Conservation (phyloP, 1,284 basidiomycete species). For the Ganoderma resinaceum region DNA sequence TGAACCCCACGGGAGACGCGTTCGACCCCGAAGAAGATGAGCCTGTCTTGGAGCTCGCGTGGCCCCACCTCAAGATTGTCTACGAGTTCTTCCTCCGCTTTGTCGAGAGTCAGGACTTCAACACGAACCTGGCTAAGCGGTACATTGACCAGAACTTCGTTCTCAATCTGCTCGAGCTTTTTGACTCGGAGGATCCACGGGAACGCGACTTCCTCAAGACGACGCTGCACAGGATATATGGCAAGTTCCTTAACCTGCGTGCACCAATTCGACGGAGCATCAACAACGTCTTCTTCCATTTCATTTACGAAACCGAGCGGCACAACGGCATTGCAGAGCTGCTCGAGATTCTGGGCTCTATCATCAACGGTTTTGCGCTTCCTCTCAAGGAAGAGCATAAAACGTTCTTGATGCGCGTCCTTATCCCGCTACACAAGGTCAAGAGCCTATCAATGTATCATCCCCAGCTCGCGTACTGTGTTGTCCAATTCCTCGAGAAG, state of each 20-base stretch:
- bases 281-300: conserved; percentile 99
- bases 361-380: conserved; percentile 99
- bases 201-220: conserved; percentile 99
- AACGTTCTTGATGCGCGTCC: conserved; percentile 95
- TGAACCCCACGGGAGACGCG: conserved; percentile 97
- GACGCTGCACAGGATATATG: conserved; percentile 98
- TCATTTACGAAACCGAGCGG: conserved; percentile 98
- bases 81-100: conserved; percentile 99
- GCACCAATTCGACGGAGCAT: conserved; percentile 99
- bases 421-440: conserved; percentile 97
- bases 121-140: conserved; percentile 97
- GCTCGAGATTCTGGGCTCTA: conserved; percentile 97
- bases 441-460: conserved; percentile 97
- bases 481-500: conserved; percentile 99
- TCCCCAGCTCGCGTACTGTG: conserved; percentile 98
- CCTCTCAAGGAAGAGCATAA: conserved; percentile 99
- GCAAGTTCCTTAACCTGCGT: conserved; percentile 98
- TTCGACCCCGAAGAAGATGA: conserved; percentile 99
- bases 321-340: conserved; percentile 99
- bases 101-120: conserved; percentile 98
- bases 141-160: conserved; percentile 99
- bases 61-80: conserved; percentile 99
- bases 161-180: conserved; percentile 95
- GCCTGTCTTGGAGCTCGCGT: conserved; percentile 97
- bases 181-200: conserved; percentile 98